Evolutionary conservation across 352 stramenopile genomes (phyloP), one percentile per base, ranked within the genome.

Genomic region (Discostella stelligera): DNA sequence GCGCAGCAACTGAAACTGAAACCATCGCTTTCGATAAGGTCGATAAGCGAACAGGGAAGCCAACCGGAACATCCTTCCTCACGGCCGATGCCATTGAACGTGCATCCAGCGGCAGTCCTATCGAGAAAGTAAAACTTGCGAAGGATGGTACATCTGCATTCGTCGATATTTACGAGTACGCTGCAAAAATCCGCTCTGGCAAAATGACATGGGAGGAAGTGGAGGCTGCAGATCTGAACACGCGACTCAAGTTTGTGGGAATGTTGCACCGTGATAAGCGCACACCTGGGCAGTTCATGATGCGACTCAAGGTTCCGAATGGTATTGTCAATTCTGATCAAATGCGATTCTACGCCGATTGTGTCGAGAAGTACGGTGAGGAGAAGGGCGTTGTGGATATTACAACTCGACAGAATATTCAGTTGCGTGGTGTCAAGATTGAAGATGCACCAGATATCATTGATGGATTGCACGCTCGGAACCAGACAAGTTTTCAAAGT

Each of bases 231-330:
- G 86, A 90, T 80, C 52, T 89, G 23, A 82, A 90, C 64, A 83
- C 66, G 1, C 72, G 87, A 25, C 59, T 93, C 0, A 93, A 93
- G 80, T 93, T 80, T 65, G 87, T 90, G 14, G 87, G 87, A 49
- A 90, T 93, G 85, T 75, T 93, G 27, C 91, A 95, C 74, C 71
- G 91, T 53, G 76, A 84, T 52, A 95, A 95, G 79, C 84, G 87
- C 11, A 94, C 90, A 44, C 91, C 91, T 13, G 91, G 91, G 27
- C 84, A 90, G 66, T 95, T 95, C 81, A 94, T 95, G 90, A 94
- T 95, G 89, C 80, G 91, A 16, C 75, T 94, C 9, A 91, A 90
- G 65, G 83, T 93, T 18, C 90, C 91, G 0, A 95, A 95, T 77
- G 91, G 91, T 25, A 93, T 95, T 44, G 77, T 95, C 54, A 95